Base-by-base conservation (phyloP, 345 rosid genomes). In the Citrus maxima region DNA sequence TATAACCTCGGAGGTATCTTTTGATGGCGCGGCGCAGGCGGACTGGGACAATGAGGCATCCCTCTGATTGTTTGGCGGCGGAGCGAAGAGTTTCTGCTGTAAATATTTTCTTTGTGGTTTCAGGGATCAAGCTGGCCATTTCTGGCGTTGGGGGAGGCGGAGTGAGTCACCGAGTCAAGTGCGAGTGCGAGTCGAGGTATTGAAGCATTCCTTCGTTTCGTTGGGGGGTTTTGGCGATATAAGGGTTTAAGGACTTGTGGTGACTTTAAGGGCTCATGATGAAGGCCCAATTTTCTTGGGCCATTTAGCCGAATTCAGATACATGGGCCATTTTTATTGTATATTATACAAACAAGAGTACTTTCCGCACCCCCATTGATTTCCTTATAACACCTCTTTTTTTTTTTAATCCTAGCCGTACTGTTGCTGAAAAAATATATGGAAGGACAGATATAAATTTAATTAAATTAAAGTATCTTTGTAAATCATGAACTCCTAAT, bases 11-110 rank as follows among this genome's bases (percentile, higher is more conserved):
- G 78, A 96, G 86, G 82, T 88, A 92, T 80, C 79, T 89, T 80
- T 93, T 90, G 61, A 96, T 96, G 51, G 99, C 99, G 54, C 94
- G 90, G 70, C 97, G 95, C 80, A 96, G 99, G 73, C 89, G 87
- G 65, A 88, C 97, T 64, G 97, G 97, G 56, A 93, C 86, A 42
- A 86, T 68, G 72, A 88, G 94, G 83, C 97, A 93, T 2, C 97
- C 84, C 46, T 83, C 75, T 4, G 97, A 96, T 72, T 90, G 98
- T 75, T 82, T 94, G 32, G 97, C 90, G 21, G 93, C 93, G n/a
- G 89, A 78, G 5, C 89, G 89, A 60, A 92, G 89, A 80, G 80
- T 79, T 67, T 94, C 94, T 0, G 89, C 78, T 1, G 90, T 87
- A 74, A 91, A 80, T 34, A 88, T 72, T 85, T 80, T 88, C 74